Percentiles rank a stretch among this genome's conserved stretches.
These are phyloP conservation scores for Ogataea nonfermentans DNA, from an alignment of 805 yeast species.

Conservation along the genomic window DNA sequence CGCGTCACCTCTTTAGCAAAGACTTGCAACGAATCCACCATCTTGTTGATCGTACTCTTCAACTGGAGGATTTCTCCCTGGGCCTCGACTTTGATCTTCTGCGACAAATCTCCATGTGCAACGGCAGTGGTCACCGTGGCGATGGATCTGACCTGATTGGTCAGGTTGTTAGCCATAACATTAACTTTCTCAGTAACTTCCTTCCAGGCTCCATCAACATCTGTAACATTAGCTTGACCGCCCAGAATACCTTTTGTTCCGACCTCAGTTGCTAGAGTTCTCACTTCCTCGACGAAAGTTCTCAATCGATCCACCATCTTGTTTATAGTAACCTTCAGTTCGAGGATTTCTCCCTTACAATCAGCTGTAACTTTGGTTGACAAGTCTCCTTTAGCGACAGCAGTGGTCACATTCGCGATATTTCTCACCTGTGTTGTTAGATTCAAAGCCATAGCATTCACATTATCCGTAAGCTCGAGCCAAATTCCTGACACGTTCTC, in stretches of 20 bases:
- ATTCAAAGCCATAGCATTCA: slow-evolving; percentile 87
- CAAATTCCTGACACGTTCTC: slow-evolving; percentile 82
- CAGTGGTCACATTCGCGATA: slow-evolving; percentile 84
- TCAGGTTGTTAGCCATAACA: slow-evolving; percentile 82
- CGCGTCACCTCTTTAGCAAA: slow-evolving; percentile 87
- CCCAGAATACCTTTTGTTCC: slow-evolving; percentile 83
- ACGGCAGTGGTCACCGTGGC: slow-evolving; percentile 92
- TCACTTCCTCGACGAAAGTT: slow-evolving; percentile 78
- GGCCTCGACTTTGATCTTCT: slow-evolving; percentile 84
- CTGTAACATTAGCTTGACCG: slow-evolving; percentile 84
- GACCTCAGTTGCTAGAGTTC: slow-evolving; percentile 85
- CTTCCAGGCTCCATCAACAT: slow-evolving; percentile 88
- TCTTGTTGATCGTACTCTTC: slow-evolving; percentile 82
- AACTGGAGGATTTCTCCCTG: slow-evolving; percentile 87
- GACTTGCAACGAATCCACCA: slow-evolving; percentile 88
- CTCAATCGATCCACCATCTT: slow-evolving; percentile 87
- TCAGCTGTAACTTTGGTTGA: slow-evolving; percentile 83
- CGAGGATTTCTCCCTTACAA: slow-evolving; percentile 75
- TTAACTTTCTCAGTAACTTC: slow-evolving; percentile 86
- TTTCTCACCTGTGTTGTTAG: slow-evolving; percentile 85
- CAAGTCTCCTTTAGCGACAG: slow-evolving; percentile 81
- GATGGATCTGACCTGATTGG: slow-evolving; percentile 84
- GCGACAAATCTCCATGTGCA: slow-evolving; percentile 84
- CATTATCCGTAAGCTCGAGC: slow-evolving; percentile 83
- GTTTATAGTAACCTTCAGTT: slow-evolving; percentile 79